Percentiles rank a stretch among this genome's conserved stretches.
phyloP scores from a whole-genome alignment of 345 rosid species.

The Toxicodendron radicans region DNA sequence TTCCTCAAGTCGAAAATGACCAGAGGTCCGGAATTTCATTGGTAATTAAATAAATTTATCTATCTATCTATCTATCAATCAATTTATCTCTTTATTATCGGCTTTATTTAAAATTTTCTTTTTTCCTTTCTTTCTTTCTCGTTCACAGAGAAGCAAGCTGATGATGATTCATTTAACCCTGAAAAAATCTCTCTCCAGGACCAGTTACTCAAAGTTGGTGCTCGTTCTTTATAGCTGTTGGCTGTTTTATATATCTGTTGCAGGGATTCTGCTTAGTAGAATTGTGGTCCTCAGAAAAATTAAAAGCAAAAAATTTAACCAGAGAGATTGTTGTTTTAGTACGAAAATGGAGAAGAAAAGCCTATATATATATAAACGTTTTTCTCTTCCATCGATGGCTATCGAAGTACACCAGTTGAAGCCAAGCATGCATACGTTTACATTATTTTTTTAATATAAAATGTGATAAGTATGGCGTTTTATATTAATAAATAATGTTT shows the following conservation, averaged over 20 bases:
- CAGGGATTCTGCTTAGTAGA: conserved; percentile 25
- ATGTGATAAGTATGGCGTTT: too few relatives aligned
- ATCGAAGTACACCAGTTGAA: conserved; percentile 7
- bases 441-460: too few relatives aligned
- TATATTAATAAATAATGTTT: too few relatives aligned
- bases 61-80: not conserved
- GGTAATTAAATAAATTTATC: conserved; percentile 2
- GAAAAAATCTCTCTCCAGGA: conserved; percentile 37
- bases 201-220: conserved; percentile 44
- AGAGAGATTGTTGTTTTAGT: not conserved
- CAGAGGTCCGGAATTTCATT: conserved; percentile 10
- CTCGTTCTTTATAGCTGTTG: conserved; percentile 50
- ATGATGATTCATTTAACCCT: not conserved
- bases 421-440: too few relatives aligned
- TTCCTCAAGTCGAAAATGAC: conserved; percentile 1
- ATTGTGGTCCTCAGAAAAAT: conserved; percentile 37
- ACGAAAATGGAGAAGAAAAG: conserved; percentile 7
- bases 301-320: not conserved
- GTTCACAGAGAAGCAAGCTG: not conserved
- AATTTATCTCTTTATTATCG: too few relatives aligned
- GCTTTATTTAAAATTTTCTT: too few relatives aligned
- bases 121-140: not conserved
- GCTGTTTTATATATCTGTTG: conserved; percentile 44
- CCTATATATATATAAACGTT: not conserved
- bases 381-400: not conserved